Percentiles rank a stretch among this genome's conserved stretches.
Evolutionary conservation across 306 rosid species (phyloP).

Genomic region (Ziziphus jujuba): DNA sequence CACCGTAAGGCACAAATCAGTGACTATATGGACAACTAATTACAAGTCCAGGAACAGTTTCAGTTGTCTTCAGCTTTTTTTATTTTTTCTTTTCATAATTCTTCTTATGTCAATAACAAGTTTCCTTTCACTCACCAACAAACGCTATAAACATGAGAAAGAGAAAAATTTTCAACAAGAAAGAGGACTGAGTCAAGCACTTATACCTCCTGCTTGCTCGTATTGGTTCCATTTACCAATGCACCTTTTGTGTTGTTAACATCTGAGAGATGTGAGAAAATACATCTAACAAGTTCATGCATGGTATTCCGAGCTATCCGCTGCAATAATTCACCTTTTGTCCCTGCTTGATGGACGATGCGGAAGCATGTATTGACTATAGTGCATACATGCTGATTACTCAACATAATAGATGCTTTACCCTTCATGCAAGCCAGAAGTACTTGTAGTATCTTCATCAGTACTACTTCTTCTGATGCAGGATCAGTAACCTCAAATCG

Average conservation of each 20-base stretch:
- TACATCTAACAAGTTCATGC: constrained; percentile 90
- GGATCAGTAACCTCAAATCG: constrained; percentile 98
- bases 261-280: constrained; percentile 91
- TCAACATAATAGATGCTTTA: constrained; percentile 86
- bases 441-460: constrained; percentile 96
- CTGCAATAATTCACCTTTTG: constrained; percentile 90
- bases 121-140: constrained; percentile 11
- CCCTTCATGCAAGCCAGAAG: constrained; percentile 96
- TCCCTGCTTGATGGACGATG: constrained; percentile 93
- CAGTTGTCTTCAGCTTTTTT: too few relatives aligned
- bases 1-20: too few relatives aligned
- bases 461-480: constrained; percentile 91
- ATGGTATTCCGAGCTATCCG: constrained; percentile 87
- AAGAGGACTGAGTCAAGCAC: constrained; percentile 11
- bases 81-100: background rate
- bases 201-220: constrained; percentile 58
- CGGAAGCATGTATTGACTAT: constrained; percentile 95
- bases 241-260: constrained; percentile 68
- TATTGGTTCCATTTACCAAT: constrained; percentile 59
- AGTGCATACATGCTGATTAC: constrained; percentile 97
- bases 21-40: too few relatives aligned
- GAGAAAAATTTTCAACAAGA: background rate
- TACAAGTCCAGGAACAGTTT: too few relatives aligned
- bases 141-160: constrained; percentile 25
- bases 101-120: background rate